Evolutionary conservation across 768 basidiomycete species (phyloP).

Genomic region (Tylopilus balloui): DNA sequence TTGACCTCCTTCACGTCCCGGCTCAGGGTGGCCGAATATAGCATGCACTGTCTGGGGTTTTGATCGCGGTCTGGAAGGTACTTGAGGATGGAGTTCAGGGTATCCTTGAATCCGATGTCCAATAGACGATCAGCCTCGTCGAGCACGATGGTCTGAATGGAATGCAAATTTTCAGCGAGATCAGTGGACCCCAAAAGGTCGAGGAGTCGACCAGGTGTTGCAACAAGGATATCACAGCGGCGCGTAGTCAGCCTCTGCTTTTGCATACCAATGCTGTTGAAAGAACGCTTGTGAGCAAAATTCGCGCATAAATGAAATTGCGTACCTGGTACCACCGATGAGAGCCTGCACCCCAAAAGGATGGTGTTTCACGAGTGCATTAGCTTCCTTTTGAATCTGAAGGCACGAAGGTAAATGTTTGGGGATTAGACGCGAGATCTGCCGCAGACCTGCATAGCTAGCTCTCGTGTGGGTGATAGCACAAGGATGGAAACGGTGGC

Average conservation of each 20-base stretch:
- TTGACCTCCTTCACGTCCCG: slow-evolving; percentile 56
- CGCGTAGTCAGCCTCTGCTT: slow-evolving; percentile 24
- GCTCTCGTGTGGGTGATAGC: slow-evolving; percentile 68
- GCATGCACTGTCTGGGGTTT: slow-evolving; percentile 59
- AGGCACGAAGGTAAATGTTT: slow-evolving; percentile 21
- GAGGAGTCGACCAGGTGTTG: slow-evolving; percentile 71
- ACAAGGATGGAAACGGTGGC: slow-evolving; percentile 54
- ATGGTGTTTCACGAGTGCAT: slow-evolving; percentile 39
- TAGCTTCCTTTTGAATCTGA: slow-evolving; percentile 62
- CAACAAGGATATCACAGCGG: slow-evolving; percentile 55
- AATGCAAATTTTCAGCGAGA: slow-evolving; percentile 34
- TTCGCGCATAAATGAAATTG: neutral
- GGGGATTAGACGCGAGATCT: neutral
- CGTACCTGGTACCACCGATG: slow-evolving; percentile 54
- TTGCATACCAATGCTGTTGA: slow-evolving; percentile 22
- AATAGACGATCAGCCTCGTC: slow-evolving; percentile 75
- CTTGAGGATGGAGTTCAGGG: slow-evolving; percentile 58
- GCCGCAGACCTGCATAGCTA: slow-evolving; percentile 64
- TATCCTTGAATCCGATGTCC: slow-evolving; percentile 67
- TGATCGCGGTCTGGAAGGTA: slow-evolving; percentile 40
- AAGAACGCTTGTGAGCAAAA: slow-evolving; percentile 2
- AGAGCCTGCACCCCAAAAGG: slow-evolving; percentile 42
- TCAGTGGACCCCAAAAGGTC: slow-evolving; percentile 56
- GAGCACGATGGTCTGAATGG: slow-evolving; percentile 48
- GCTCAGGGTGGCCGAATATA: slow-evolving; percentile 74